Evolutionary conservation across 2,329 filamentous ascomycete species (phyloP).

Genomic region (Hymenoscyphus scutula): DNA sequence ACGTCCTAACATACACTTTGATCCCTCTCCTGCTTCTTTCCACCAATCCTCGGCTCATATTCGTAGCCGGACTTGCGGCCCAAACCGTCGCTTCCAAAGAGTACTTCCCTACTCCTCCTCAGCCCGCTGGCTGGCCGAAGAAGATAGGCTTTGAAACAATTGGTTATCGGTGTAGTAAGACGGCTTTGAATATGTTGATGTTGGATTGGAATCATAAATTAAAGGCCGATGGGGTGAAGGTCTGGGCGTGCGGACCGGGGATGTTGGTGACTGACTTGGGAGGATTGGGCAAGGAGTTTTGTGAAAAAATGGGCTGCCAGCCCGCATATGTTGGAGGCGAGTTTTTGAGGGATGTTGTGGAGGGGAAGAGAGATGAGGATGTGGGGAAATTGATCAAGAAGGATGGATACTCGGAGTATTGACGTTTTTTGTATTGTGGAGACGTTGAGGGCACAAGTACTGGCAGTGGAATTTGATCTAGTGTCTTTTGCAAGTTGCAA

Average conservation of each 20-base stretch:
- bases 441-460: too few relatives aligned
- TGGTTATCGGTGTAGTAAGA: slow-evolving; percentile 44
- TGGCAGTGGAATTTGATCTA: too few relatives aligned
- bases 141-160: slow-evolving; percentile 18
- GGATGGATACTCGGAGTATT: slow-evolving; percentile 11
- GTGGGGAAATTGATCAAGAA: slow-evolving; percentile 39
- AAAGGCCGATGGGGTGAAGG: slow-evolving; percentile 49
- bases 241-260: slow-evolving; percentile 48
- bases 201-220: slow-evolving; percentile 44
- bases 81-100: slow-evolving; percentile 21
- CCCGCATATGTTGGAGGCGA: slow-evolving; percentile 40
- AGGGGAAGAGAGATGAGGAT: slow-evolving; percentile 43
- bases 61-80: slow-evolving; percentile 45
- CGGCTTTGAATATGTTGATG: slow-evolving; percentile 50
- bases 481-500: too few relatives aligned
- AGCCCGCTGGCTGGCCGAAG: slow-evolving; percentile 44
- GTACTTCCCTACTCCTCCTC: slow-evolving; percentile 8
- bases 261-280: slow-evolving; percentile 48
- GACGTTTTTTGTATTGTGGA: too few relatives aligned
- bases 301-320: slow-evolving; percentile 29
- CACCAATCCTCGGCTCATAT: slow-evolving; percentile 44
- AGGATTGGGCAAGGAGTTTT: slow-evolving; percentile 27
- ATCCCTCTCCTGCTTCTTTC: slow-evolving; percentile 45
- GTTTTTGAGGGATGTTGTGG: slow-evolving; percentile 42
- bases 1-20: slow-evolving; percentile 38